A percentile compares a stretch with the other conserved stretches of the same genome.
Evolutionary conservation across 75 land plant genomes (phyloP).

Genomic region (Larix kaempferi): DNA sequence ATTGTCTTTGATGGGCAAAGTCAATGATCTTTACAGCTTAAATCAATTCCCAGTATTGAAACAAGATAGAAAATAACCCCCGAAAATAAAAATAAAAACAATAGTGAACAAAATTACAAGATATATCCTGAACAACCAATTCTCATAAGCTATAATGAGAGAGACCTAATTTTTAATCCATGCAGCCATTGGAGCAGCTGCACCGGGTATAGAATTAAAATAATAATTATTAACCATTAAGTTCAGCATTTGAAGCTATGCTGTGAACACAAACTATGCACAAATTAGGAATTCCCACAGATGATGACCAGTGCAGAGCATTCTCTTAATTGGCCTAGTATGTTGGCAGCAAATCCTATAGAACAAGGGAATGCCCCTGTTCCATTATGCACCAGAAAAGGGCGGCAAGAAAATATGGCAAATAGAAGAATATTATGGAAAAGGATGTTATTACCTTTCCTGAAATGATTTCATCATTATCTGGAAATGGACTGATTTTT

Average conservation of each 20-base stretch:
- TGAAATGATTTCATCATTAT: constrained; percentile 45
- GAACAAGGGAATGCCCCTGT: neutral
- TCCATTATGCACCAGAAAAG: no score
- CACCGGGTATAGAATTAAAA: neutral
- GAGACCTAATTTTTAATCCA: neutral
- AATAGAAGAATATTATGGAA: neutral
- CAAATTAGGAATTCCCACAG: neutral
- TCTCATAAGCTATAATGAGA: no score
- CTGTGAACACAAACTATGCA: neutral
- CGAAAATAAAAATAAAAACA: no score
- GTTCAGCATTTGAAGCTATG: neutral
- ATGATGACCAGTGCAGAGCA: neutral
- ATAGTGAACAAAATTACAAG: no score
- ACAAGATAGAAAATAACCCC: no score
- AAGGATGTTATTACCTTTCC: constrained; percentile 24
- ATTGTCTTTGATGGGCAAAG: neutral
- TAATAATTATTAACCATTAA: neutral
- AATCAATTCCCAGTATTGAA: neutral
- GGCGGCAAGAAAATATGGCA: neutral
- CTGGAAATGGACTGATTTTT: constrained; percentile 37
- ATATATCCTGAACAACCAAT: no score
- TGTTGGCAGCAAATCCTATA: neutral
- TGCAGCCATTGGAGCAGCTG: neutral
- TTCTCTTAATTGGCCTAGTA: no score
- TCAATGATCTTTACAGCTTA: neutral